Base-by-base conservation (phyloP, 352 stramenopile genomes). In the Thraustotheca clavata region DNA sequence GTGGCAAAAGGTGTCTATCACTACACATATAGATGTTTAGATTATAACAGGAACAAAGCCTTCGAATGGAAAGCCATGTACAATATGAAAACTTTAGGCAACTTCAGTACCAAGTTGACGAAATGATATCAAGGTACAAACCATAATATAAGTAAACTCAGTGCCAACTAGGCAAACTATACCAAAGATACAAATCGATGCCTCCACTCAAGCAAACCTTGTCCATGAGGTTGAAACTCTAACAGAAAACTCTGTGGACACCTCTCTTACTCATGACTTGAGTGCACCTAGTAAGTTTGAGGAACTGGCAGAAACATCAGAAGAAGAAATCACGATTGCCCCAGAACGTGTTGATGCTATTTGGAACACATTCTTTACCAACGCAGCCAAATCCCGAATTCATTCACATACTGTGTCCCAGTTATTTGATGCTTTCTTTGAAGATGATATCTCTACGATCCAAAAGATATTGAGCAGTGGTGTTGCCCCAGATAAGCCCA, bases 341-440 rank as follows among this genome's bases (percentile, higher is more conserved):
- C 43, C 47, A 8, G 39, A 11, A 7, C 48, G 49, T 3, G 77
- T 89, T 6, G 76, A 73, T 57, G 83, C 79, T 24, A 76, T 91
- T 20, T 91, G 80, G 83, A 88, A 83, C 54, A 72, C 71, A 18
- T 91, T 91, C 55, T 91, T 89, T 67, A 76, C 84, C 40, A 91
- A 91, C 26, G 12, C 76, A n/a, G 62, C 29, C 26, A 38, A 55
- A 39, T 14, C 38, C 47, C 43, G 35, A 33, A 60, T 7, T 47
- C 59, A 8, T 67, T 59, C 2, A 18, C 26, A 46, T 29, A 6
- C 11, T 40, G 14, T 48, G 5, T 16, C 4, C 36, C 41, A 71
- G 0, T 46, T 80, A 6, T 89, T 91, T 49, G 76, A 86, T 38
- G 68, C 76, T 20, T 68, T 88, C 20, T 73, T 76, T 4, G 82